phyloP scores from a whole-genome alignment of 2,329 filamentous ascomycete genomes.

The Hymenoscyphus linearis region DNA sequence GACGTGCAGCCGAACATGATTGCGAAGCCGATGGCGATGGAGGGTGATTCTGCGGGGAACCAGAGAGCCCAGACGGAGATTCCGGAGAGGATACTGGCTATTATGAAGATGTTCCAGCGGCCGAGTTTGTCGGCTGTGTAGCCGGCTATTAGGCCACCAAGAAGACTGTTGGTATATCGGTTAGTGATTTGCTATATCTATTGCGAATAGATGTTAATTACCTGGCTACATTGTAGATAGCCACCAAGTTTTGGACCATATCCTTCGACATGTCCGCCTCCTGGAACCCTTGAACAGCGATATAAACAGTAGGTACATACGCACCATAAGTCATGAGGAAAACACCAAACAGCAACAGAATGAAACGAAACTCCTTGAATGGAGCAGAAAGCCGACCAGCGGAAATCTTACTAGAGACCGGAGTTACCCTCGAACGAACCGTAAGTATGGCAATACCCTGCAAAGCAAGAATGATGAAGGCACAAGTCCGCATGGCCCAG shows the following conservation, averaged over 20 bases:
- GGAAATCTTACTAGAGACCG: conserved; percentile 7
- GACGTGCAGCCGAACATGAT: conserved; percentile 30
- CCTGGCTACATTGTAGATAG: conserved; percentile 19
- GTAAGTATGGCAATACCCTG: conserved; percentile 15
- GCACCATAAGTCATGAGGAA: conserved; percentile 17
- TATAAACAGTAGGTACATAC: conserved; percentile 17
- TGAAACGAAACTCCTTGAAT: conserved; percentile 12
- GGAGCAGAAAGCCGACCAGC: conserved; percentile 12
- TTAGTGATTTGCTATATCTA: background rate
- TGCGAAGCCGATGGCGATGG: conserved; percentile 23
- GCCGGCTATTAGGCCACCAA: conserved; percentile 19
- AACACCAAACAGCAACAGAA: conserved; percentile 15
- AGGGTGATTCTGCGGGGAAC: background rate
- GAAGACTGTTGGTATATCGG: conserved; percentile 3
- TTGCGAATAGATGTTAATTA: background rate
- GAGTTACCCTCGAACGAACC: conserved; percentile 2
- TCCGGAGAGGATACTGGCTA: background rate
- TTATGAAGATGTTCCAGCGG: conserved; percentile 19
- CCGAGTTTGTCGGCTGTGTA: conserved; percentile 18
- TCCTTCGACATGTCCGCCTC: conserved; percentile 5
- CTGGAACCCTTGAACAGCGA: background rate
- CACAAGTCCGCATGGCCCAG: conserved; percentile 22
- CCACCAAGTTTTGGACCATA: conserved; percentile 20
- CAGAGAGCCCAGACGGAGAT: background rate
- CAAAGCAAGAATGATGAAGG: conserved; percentile 22